phyloP scores from a whole-genome alignment of 2,329 filamentous ascomycete genomes.

The Alternaria sp. region DNA sequence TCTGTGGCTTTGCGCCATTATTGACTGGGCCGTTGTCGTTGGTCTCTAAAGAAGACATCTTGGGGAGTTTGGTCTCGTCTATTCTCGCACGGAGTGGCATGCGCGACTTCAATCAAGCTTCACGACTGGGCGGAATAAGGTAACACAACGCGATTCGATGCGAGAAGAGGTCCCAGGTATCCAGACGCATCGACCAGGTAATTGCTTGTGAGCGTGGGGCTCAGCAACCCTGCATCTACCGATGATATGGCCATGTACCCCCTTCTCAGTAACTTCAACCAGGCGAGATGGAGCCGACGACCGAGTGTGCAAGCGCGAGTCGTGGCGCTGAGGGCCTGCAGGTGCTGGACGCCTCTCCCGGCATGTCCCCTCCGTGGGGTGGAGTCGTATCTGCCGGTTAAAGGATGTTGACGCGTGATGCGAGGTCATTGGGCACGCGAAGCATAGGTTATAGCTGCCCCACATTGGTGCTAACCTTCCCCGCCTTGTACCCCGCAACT shows the following conservation, averaged over 20 bases:
- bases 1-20: conserved; percentile 33
- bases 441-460: conserved; percentile 16
- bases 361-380: conserved; percentile 7
- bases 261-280: background rate
- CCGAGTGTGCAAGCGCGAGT: background rate
- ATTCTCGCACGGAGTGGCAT: conserved; percentile 32
- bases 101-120: background rate
- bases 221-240: conserved; percentile 7
- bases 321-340: conserved; percentile 8
- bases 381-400: conserved; percentile 18
- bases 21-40: conserved; percentile 1
- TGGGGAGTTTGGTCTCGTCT: conserved; percentile 20
- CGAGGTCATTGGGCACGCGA: conserved; percentile 2
- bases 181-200: conserved; percentile 10
- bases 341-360: background rate
- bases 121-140: background rate
- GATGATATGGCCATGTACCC: background rate
- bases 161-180: background rate
- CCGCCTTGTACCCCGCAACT: conserved; percentile 31
- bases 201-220: conserved; percentile 18
- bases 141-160: background rate
- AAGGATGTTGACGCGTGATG: conserved; percentile 18
- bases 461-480: conserved; percentile 27
- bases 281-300: conserved; percentile 20
- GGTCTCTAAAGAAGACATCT: conserved; percentile 26